A percentile compares a stretch with the other conserved stretches of the same genome.
phyloP scores from a whole-genome alignment of 2,329 filamentous ascomycete genomes.

The Sclerotinia borealis region DNA sequence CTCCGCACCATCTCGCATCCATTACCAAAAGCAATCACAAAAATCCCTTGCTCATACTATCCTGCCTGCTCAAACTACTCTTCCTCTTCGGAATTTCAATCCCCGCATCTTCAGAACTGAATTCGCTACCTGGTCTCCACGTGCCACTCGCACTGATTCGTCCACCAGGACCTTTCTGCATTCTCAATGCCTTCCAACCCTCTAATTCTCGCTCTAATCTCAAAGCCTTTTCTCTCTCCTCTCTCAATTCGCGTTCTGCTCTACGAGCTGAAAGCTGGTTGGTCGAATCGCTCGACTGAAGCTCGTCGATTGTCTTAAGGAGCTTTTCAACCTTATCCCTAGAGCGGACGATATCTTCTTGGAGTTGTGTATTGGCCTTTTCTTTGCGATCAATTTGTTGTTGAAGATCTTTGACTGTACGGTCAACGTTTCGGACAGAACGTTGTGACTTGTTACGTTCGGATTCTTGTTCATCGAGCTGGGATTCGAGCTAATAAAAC shows the following conservation, averaged over 20 bases:
- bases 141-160: slow-evolving; percentile 19
- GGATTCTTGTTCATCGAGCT: slow-evolving; percentile 76
- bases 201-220: slow-evolving; percentile 85
- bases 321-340: slow-evolving; percentile 89
- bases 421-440: slow-evolving; percentile 86
- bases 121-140: slow-evolving; percentile 27
- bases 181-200: slow-evolving; percentile 65
- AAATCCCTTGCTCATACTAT: slow-evolving; percentile 74
- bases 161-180: slow-evolving; percentile 45
- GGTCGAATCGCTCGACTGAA: slow-evolving; percentile 79
- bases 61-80: slow-evolving; percentile 55
- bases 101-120: slow-evolving; percentile 33
- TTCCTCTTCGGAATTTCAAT: slow-evolving; percentile 59
- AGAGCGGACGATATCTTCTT: slow-evolving; percentile 77
- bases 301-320: slow-evolving; percentile 84
- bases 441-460: slow-evolving; percentile 76
- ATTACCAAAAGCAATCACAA: slow-evolving; percentile 40
- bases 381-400: slow-evolving; percentile 89
- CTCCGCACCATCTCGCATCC: neutral
- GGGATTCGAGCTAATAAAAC: slow-evolving; percentile 67
- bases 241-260: slow-evolving; percentile 81
- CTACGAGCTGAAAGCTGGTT: slow-evolving; percentile 77
- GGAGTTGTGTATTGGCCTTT: slow-evolving; percentile 73
- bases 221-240: slow-evolving; percentile 77
- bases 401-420: slow-evolving; percentile 88